phyloP scores from a whole-genome alignment of 140 eudicot species.

The Erigeron philadelphicus region DNA sequence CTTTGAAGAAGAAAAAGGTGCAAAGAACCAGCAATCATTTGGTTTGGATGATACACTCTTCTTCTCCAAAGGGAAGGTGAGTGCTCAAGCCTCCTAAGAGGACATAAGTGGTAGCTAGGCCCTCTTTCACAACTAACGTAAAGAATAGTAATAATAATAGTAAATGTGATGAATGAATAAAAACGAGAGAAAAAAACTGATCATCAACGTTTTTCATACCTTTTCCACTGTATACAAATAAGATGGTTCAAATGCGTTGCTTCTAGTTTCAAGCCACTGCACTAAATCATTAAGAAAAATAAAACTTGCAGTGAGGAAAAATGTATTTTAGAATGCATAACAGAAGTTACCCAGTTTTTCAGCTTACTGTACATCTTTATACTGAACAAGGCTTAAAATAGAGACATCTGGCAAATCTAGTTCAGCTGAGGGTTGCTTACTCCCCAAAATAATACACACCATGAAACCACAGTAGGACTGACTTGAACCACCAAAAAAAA shows the following conservation, averaged over 20 bases:
- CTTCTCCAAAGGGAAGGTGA: too few relatives aligned
- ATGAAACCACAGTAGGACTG: conserved; percentile 7
- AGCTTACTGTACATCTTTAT: conserved; percentile 6
- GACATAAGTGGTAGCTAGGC: too few relatives aligned
- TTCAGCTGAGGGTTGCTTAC: background rate
- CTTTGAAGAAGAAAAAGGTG: background rate
- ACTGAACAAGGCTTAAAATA: background rate
- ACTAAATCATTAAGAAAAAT: conserved; percentile 42
- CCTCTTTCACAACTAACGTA: too few relatives aligned
- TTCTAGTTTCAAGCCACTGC: conserved; percentile 92
- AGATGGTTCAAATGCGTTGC: conserved; percentile 85
- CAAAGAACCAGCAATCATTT: background rate
- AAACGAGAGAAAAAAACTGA: conserved; percentile 15
- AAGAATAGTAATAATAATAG: too few relatives aligned
- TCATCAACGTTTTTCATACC: conserved; percentile 35
- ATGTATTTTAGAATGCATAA: background rate
- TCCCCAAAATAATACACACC: background rate
- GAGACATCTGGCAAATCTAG: background rate
- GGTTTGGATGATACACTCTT: too few relatives aligned
- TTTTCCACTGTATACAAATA: conserved; percentile 85
- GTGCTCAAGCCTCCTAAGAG: too few relatives aligned
- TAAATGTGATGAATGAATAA: conserved; percentile 5
- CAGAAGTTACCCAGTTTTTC: background rate
- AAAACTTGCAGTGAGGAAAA: conserved; percentile 19
- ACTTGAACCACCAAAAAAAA: background rate